These are phyloP conservation scores for Shiraia bambusicola DNA, from an alignment of 2,329 filamentous ascomycete species.

Conservation along the genomic window DNA sequence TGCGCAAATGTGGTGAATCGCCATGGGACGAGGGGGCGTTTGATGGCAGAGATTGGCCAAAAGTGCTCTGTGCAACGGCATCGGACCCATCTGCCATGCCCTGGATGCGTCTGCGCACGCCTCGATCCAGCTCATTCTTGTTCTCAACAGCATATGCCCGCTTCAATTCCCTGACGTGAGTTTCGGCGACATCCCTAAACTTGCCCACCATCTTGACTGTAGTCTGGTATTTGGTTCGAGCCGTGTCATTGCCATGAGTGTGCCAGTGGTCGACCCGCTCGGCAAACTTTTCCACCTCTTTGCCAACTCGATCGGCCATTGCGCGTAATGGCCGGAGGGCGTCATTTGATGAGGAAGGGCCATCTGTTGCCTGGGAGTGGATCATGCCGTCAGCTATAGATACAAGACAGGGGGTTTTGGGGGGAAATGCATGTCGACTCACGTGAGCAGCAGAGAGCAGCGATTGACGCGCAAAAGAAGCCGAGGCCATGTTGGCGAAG, in stretches of 20 bases:
- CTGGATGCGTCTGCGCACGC: slow-evolving; percentile 36
- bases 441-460: slow-evolving; percentile 29
- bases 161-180: slow-evolving; percentile 51
- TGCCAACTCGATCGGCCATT: slow-evolving; percentile 68
- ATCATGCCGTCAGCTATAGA: background rate
- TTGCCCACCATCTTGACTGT: slow-evolving; percentile 42
- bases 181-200: slow-evolving; percentile 54
- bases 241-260: slow-evolving; percentile 29
- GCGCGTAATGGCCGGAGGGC: slow-evolving; percentile 62
- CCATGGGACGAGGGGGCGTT: slow-evolving; percentile 19
- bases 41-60: slow-evolving; percentile 23
- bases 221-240: slow-evolving; percentile 56
- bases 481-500: slow-evolving; percentile 24
- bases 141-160: slow-evolving; percentile 46
- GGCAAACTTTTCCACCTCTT: slow-evolving; percentile 85
- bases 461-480: slow-evolving; percentile 30
- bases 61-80: slow-evolving; percentile 10
- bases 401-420: slow-evolving; percentile 1
- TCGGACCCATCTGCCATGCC: slow-evolving; percentile 27
- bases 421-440: slow-evolving; percentile 11
- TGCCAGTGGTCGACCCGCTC: slow-evolving; percentile 75
- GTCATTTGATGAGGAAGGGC: slow-evolving; percentile 38
- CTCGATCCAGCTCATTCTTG: slow-evolving; percentile 33
- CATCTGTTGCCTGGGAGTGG: slow-evolving; percentile 11
- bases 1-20: slow-evolving; percentile 47